Percentiles rank a stretch among this genome's conserved stretches.
Conservation (phyloP, 768 basidiomycete genomes). For the Russula dissimulans region DNA sequence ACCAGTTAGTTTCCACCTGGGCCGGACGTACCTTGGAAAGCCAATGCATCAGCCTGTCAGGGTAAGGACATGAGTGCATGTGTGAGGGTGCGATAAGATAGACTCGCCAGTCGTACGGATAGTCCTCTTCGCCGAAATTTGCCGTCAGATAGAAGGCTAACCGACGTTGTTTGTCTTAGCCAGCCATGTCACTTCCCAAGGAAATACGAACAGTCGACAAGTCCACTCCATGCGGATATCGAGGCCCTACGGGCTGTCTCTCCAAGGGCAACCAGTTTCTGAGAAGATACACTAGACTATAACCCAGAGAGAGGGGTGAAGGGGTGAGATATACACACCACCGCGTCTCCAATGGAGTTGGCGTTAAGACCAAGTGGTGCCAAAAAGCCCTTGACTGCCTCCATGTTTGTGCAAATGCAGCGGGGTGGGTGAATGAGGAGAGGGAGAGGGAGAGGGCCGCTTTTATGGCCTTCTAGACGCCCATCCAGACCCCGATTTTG, state of each 20-base stretch:
- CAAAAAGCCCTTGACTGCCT: constrained; percentile 58
- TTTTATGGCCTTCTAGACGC: constrained; percentile 14
- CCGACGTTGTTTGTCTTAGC: constrained; percentile 9
- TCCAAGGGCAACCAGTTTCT: constrained; percentile 88
- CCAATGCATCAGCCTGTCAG: constrained; percentile 77
- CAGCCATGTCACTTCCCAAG: neutral
- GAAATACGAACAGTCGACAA: constrained; percentile 65
- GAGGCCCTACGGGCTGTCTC: constrained; percentile 80
- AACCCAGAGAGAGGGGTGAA: neutral
- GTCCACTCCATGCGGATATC: constrained; percentile 80
- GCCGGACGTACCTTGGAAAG: constrained; percentile 53
- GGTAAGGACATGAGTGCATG: constrained; percentile 1
- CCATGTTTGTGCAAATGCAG: constrained; percentile 37
- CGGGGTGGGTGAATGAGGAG: constrained; percentile 9
- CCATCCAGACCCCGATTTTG: too few relatives aligned
- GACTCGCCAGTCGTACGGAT: constrained; percentile 72
- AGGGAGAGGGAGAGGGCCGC: neutral
- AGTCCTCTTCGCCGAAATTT: constrained; percentile 81
- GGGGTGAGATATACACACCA: too few relatives aligned
- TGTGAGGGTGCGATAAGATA: neutral
- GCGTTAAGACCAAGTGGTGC: constrained; percentile 59
- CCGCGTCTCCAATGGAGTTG: constrained; percentile 47
- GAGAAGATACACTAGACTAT: constrained; percentile 3
- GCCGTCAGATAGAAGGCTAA: constrained; percentile 83
- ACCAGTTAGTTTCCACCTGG: neutral